A percentile compares a stretch with the other conserved stretches of the same genome.
Evolutionary conservation across 2,329 filamentous ascomycete species (phyloP).

Genomic region (Cryphonectria naterciae): DNA sequence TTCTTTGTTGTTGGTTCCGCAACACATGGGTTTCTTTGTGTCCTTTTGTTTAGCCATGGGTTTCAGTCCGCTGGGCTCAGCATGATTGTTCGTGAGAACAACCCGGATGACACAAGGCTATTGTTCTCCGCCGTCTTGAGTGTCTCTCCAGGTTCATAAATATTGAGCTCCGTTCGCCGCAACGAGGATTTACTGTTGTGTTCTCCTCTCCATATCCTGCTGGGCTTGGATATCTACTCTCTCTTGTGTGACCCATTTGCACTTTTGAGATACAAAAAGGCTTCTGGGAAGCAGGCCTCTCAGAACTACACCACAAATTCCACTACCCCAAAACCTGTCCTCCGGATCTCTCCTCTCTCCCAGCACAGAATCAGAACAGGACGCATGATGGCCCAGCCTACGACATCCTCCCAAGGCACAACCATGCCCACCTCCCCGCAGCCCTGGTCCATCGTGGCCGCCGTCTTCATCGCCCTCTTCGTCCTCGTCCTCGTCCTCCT

Average conservation of each 20-base stretch:
- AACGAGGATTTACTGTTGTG: not conserved
- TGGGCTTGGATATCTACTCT: not conserved
- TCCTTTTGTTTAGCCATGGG: not conserved
- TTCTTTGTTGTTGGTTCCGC: not conserved
- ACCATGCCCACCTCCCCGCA: not conserved
- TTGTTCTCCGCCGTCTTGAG: not conserved
- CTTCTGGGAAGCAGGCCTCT: not conserved
- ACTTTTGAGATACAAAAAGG: not conserved
- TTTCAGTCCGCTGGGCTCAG: not conserved
- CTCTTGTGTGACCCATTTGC: not conserved
- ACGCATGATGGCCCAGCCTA: not conserved
- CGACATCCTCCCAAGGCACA: not conserved
- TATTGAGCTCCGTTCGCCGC: not conserved
- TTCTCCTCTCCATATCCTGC: not conserved
- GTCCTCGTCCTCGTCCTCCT: not conserved
- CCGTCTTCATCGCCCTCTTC: constrained; percentile 10
- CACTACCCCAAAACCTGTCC: not conserved
- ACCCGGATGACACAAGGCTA: not conserved
- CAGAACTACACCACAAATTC: not conserved
- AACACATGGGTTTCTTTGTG: not conserved
- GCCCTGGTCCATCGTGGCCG: constrained; percentile 1
- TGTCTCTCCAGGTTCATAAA: not conserved
- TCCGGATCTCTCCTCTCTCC: not conserved
- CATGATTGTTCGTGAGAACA: not conserved
- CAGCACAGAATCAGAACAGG: no score